These are phyloP conservation scores for Solanum dulcamara DNA, from an alignment of 257 asterid species.

Conservation along the genomic window DNA sequence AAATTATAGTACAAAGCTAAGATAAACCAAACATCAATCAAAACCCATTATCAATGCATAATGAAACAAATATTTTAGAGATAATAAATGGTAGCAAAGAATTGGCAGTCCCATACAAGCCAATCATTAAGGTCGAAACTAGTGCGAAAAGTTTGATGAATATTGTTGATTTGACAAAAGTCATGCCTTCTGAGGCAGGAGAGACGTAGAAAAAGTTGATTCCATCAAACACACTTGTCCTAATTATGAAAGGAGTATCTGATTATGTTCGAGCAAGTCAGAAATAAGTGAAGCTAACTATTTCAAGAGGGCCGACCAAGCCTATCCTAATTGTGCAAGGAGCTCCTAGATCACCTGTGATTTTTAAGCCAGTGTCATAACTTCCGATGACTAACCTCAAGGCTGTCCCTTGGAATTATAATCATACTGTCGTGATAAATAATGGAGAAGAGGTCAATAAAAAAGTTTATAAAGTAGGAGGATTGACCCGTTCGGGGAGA, in stretches of 20 bases:
- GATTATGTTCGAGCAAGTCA: too few species aligned
- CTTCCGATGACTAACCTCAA: neutral
- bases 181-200: neutral
- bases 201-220: fast-evolving
- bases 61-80: too few species aligned
- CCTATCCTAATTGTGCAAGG: neutral
- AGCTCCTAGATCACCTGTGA: too few species aligned
- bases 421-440: too few species aligned
- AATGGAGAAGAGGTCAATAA: too few species aligned
- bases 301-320: too few species aligned
- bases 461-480: neutral
- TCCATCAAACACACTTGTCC: neutral
- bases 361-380: neutral
- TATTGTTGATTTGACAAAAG: too few species aligned
- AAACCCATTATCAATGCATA: neutral
- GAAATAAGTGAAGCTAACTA: too few species aligned
- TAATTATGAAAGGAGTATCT: neutral
- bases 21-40: too few species aligned
- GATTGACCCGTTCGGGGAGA: neutral
- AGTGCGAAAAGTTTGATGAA: too few species aligned
- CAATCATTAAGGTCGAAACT: neutral
- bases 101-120: too few species aligned
- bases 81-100: neutral
- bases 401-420: neutral
- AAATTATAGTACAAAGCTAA: neutral